Evolutionary conservation across 371 early-diverging fungal genomes (phyloP).

Genomic region (Mucor sp.): DNA sequence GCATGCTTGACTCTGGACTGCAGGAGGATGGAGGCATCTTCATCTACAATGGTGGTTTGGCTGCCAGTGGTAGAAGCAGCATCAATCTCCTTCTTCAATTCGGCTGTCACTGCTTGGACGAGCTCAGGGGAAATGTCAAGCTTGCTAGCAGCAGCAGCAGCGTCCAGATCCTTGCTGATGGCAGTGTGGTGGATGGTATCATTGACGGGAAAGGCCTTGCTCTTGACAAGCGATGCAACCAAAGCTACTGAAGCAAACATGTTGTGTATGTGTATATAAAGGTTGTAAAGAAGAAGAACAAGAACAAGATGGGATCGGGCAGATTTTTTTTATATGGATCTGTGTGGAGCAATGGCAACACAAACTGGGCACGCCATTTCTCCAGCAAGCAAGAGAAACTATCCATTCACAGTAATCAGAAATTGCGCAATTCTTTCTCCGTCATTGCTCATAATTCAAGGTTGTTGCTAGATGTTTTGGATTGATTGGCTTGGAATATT

Average conservation of each 20-base stretch:
- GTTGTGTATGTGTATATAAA: not conserved
- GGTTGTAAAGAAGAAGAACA: not conserved
- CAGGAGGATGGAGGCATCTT: slow-evolving; percentile 37
- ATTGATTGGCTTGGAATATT: slow-evolving; percentile 1
- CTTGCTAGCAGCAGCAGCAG: too few relatives aligned
- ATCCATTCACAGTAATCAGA: slow-evolving; percentile 27
- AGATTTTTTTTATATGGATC: slow-evolving; percentile 1
- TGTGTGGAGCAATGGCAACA: slow-evolving; percentile 1
- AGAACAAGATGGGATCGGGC: slow-evolving; percentile 1
- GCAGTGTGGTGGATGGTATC: not conserved
- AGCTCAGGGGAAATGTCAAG: slow-evolving; percentile 30
- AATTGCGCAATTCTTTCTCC: slow-evolving; percentile 42
- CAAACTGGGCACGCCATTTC: slow-evolving; percentile 21
- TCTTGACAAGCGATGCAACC: slow-evolving; percentile 33
- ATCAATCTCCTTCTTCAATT: slow-evolving; percentile 33
- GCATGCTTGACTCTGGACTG: slow-evolving; percentile 37
- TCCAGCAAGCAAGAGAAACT: slow-evolving; percentile 5
- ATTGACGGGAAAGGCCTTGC: slow-evolving; percentile 17
- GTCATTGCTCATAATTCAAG: slow-evolving; percentile 22
- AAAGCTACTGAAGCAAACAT: slow-evolving; percentile 38
- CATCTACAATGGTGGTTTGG: slow-evolving; percentile 50
- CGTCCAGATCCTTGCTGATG: too few relatives aligned
- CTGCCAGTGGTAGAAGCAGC: slow-evolving; percentile 42
- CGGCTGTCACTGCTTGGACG: slow-evolving; percentile 27
- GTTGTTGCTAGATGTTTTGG: not conserved